These are phyloP conservation scores for Penicillium sp. DNA, from an alignment of 2,329 filamentous ascomycete species.

Conservation along the genomic window DNA sequence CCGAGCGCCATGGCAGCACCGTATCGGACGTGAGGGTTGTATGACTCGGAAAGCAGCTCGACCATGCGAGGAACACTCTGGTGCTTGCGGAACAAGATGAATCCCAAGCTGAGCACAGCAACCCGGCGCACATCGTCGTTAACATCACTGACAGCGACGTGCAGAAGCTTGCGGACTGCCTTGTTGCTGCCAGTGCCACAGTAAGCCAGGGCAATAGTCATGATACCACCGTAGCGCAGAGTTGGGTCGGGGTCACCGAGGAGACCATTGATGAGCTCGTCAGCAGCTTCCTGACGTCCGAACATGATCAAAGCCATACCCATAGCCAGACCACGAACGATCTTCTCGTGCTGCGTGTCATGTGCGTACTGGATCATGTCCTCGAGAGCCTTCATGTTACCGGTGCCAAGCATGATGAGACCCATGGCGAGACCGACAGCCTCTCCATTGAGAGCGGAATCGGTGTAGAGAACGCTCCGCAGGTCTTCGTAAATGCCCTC, in stretches of 20 bases:
- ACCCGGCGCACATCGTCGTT: constrained; percentile 95
- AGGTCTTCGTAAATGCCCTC: constrained; percentile 89
- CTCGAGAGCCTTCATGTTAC: constrained; percentile 86
- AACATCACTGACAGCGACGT: constrained; percentile 95
- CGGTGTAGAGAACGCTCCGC: constrained; percentile 81
- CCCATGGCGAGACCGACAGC: constrained; percentile 95
- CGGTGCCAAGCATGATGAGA: constrained; percentile 97
- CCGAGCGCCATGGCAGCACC: constrained; percentile 97
- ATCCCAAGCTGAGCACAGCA: constrained; percentile 95
- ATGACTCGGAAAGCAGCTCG: constrained; percentile 94
- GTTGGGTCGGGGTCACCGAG: constrained; percentile 92
- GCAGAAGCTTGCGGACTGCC: constrained; percentile 90
- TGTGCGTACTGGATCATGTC: constrained; percentile 98
- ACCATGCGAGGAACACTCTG: constrained; percentile 98
- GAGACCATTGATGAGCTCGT: constrained; percentile 89
- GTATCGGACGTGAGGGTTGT: constrained; percentile 97
- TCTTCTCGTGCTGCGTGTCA: constrained; percentile 98
- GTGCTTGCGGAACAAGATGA: constrained; percentile 97
- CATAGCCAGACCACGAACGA: constrained; percentile 88
- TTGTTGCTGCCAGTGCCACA: constrained; percentile 98
- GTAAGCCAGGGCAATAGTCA: constrained; percentile 97
- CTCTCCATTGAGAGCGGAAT: constrained; percentile 95
- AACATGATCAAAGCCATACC: constrained; percentile 99
- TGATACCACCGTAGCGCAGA: constrained; percentile 92
- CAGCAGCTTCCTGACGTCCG: constrained; percentile 87